Evolutionary conservation across 305 asterid species (phyloP).

Genomic region (Petunia hybrid): DNA sequence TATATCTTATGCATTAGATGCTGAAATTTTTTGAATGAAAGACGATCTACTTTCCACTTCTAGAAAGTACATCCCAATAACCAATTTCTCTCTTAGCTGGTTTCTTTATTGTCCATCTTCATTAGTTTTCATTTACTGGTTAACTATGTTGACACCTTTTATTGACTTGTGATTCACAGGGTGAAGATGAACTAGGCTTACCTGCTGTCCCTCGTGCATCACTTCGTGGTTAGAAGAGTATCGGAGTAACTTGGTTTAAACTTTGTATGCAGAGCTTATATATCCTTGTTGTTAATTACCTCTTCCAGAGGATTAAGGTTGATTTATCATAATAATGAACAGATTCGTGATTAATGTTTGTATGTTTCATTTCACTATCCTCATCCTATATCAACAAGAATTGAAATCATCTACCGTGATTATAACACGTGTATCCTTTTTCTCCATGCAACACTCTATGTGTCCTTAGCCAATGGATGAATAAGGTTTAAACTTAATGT

Average conservation of each 20-base stretch:
- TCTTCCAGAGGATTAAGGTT: background rate
- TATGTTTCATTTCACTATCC: background rate
- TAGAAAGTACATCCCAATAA: background rate
- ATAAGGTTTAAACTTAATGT: too few species aligned
- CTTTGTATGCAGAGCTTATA: slow-evolving; percentile 7
- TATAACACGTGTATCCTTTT: background rate
- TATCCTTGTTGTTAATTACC: slow-evolving; percentile 23
- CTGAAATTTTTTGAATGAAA: background rate
- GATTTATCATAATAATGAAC: background rate
- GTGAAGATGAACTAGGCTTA: slow-evolving; percentile 86
- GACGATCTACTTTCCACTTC: background rate
- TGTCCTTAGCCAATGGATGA: too few species aligned
- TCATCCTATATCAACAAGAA: background rate
- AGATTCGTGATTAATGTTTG: background rate
- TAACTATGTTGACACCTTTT: background rate
- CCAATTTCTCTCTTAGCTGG: slow-evolving; percentile 49
- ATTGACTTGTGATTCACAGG: slow-evolving; percentile 55
- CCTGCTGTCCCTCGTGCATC: slow-evolving; percentile 96
- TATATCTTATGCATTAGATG: slow-evolving; percentile 22
- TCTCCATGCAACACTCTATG: background rate
- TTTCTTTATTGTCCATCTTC: background rate
- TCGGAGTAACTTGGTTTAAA: slow-evolving; percentile 1
- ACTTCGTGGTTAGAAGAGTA: slow-evolving; percentile 69
- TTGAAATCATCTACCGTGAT: background rate
- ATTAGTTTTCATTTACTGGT: background rate